Base-by-base conservation (phyloP, 2,329 filamentous ascomycete genomes). In the Diaporthe sp. region DNA sequence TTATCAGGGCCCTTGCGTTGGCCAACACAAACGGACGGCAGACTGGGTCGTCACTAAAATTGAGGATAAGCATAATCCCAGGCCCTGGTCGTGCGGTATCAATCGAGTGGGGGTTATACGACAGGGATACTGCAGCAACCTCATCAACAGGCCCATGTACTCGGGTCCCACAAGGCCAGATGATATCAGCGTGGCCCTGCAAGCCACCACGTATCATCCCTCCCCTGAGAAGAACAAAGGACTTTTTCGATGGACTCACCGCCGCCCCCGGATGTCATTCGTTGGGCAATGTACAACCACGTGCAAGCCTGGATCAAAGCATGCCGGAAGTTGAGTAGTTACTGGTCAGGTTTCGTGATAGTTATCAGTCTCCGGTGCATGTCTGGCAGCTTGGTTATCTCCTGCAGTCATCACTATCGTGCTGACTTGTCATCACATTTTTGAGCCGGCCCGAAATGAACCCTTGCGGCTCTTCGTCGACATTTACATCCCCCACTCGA, bases 101-200 rank as follows among this genome's bases (percentile, higher is more conserved):
- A 25, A 53, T 68, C 8, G 8, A 25, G 65, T 39, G 31, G 65
- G 65, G 47, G 47, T 20, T 68, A 53, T 61, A 39, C 39, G 34
- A 51, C 58, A 73, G 58, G 44, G 60, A 44, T 53, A 5, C 25
- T 63, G 71, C 71, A 72, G 44, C 17, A 47, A 31, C 34, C 25
- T 47, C 28, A 39, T 47, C 9, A 37, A 44, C 53, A 53, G 39
- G 44, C 28, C 71, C 71, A 39, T 63, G 37, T 20, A 12, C 25
- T 60, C 57, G 71, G 71, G 34, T 60, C 57, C 44, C 44, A 72
- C 60, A 63, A 49, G 44, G 22, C 57, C 20, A 72, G 5, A 25
- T 20, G 6, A 51, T 25, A 42, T 53, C 53, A 71, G 57, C 31
- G n/a, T 53, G 47, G 34, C 31, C n/a, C 58, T 42, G 31, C 9